Base-by-base conservation (phyloP, 108 stramenopile species). In the Parietichytrium sp. region DNA sequence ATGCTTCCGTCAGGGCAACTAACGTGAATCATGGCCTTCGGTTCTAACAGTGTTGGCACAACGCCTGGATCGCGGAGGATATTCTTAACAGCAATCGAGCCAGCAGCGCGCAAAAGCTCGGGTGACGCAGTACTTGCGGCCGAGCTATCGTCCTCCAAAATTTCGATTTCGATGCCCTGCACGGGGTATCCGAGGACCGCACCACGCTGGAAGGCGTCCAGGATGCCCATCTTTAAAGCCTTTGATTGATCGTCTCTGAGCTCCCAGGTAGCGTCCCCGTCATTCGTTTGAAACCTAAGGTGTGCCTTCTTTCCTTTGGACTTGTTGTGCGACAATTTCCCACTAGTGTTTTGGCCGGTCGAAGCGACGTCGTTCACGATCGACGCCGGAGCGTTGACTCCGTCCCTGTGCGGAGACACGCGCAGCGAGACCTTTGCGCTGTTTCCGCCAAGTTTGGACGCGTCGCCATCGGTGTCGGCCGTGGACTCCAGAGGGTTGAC, bases 31-130 rank as follows among this genome's bases (percentile, higher is more conserved):
- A 85, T 87, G 92, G 94, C 94, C 29, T 89, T 88, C 18, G 96
- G 96, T 82, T 96, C 96, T 33, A 96, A 61, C 0, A 95, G 79
- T 23, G 61, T 80, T 3, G 54, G 16, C 47, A 15, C n/a, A n/a
- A n/a, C n/a, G n/a, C n/a, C 38, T 3, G 79, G 79, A 7, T 42
- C n/a, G 15, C 25, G 4, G 49, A 84, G 51, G 3, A 79, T 42
- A 3, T 15, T 42, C 30, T 3, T 29, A 13, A 61, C 4, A 16
- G 83, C 83, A 2, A 13, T 3, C 4, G 82, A 91, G 54, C 94
- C 94, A 18, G 96, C 96, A 86, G 94, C 93, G 86, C 94, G 93
- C 82, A 97, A 93, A 1, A 94, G 94, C 92, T 94, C 93, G 52
- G 94, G 93, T 79, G 91, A 89, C 23, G 94, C 93, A 88, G 94